Conservation (phyloP, 1,284 basidiomycete species). For the Malassezia furfur region DNA sequence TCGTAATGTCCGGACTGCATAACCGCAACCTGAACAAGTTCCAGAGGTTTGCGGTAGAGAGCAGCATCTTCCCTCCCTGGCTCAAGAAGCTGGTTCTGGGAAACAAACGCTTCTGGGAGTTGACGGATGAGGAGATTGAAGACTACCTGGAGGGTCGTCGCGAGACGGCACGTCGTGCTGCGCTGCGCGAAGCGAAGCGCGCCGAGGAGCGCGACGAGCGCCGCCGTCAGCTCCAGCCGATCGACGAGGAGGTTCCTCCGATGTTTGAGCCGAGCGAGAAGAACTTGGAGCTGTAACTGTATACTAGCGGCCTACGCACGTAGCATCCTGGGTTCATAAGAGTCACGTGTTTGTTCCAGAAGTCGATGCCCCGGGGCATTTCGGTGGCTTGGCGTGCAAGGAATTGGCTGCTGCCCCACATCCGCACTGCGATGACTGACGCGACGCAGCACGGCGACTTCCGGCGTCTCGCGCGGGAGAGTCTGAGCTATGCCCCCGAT, state of each 20-base stretch:
- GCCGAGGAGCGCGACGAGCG: slow-evolving; percentile 23
- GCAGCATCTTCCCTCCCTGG: slow-evolving; percentile 39
- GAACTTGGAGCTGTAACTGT: neutral
- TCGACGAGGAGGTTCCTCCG: neutral
- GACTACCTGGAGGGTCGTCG: slow-evolving; percentile 38
- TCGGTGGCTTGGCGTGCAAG: neutral
- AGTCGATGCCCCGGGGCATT: slow-evolving; percentile 4
- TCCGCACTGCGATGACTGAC: neutral
- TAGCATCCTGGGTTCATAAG: neutral
- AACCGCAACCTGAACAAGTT: slow-evolving; percentile 16
- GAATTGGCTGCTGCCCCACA: neutral
- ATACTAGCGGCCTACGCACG: neutral
- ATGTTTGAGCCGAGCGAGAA: neutral
- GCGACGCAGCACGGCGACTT: slow-evolving; percentile 58
- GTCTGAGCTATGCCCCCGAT: slow-evolving; percentile 62
- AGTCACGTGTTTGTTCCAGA: neutral
- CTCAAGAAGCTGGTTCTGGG: slow-evolving; percentile 33
- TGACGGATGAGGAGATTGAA: slow-evolving; percentile 39
- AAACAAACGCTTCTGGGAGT: slow-evolving; percentile 40
- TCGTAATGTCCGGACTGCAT: slow-evolving; percentile 25
- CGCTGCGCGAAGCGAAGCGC: slow-evolving; percentile 26
- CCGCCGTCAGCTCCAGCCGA: neutral
- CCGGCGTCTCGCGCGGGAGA: slow-evolving; percentile 63
- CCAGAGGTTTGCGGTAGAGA: slow-evolving; percentile 7
- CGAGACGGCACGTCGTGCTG: slow-evolving; percentile 25